Evolutionary conservation across 2,329 filamentous ascomycete genomes (phyloP).

Genomic region (Cercospora sesami): DNA sequence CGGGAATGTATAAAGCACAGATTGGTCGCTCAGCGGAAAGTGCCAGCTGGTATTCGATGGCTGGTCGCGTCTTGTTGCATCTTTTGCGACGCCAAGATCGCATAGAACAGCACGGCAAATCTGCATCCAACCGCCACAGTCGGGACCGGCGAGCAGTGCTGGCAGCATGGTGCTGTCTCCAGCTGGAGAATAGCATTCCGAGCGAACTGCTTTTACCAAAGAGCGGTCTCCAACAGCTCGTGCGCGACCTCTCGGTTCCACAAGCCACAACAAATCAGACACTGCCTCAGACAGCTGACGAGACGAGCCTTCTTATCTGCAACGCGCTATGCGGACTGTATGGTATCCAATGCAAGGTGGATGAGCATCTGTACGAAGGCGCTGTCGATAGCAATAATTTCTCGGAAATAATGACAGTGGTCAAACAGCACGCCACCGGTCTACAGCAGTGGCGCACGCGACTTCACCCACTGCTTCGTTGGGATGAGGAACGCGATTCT

Average conservation of each 20-base stretch:
- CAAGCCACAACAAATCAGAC: neutral
- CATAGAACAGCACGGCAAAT: neutral
- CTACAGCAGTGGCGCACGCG: conserved; percentile 54
- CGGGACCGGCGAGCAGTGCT: neutral
- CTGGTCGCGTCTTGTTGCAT: conserved; percentile 62
- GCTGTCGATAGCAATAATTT: neutral
- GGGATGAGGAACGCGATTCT: conserved; percentile 62
- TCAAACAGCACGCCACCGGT: conserved; percentile 28
- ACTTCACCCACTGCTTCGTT: conserved; percentile 55
- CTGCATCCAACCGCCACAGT: neutral
- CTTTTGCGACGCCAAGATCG: conserved; percentile 44
- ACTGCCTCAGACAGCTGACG: neutral
- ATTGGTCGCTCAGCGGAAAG: conserved; percentile 81
- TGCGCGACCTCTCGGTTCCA: neutral
- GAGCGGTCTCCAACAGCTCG: neutral
- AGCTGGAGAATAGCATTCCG: neutral
- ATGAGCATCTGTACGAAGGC: neutral
- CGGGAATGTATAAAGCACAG: conserved; percentile 83
- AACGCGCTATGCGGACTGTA: neutral
- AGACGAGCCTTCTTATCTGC: neutral
- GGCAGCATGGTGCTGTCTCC: neutral
- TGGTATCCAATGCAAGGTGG: neutral
- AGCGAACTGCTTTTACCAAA: neutral
- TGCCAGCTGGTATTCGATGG: conserved; percentile 64
- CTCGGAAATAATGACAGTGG: neutral